phyloP scores from a whole-genome alignment of 148 eudicot species.

The Rhododendron henanense region DNA sequence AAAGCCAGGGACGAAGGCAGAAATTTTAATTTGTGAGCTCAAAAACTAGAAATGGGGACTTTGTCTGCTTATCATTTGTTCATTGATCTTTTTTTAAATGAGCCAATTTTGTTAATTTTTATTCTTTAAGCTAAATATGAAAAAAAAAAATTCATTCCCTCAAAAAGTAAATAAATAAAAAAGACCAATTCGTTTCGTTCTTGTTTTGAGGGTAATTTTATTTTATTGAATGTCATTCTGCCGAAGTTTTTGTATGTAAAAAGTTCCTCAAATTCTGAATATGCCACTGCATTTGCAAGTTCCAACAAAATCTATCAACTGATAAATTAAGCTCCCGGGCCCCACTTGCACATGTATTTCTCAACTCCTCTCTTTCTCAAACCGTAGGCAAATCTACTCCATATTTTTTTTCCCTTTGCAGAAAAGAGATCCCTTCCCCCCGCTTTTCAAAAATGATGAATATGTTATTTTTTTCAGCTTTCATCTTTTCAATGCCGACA shows the following conservation, averaged over 20 bases:
- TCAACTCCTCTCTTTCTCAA: background rate
- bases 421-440: too few species aligned
- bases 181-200: background rate
- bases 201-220: background rate
- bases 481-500: background rate
- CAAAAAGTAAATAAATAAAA: background rate
- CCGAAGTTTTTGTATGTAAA: background rate
- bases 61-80: background rate
- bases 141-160: background rate
- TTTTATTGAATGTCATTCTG: background rate
- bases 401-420: too few species aligned
- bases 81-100: background rate
- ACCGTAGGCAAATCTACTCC: too few species aligned
- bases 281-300: too few species aligned
- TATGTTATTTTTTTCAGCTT: too few species aligned
- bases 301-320: background rate
- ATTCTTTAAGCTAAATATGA: background rate
- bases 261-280: background rate
- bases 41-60: too few species aligned
- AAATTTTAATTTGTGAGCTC: background rate
- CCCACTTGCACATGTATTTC: background rate
- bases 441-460: too few species aligned
- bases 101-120: background rate
- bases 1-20: too few species aligned
- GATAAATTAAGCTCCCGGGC: too few species aligned